A percentile compares a stretch with the other conserved stretches of the same genome.
Conservation (phyloP, 2,329 filamentous ascomycete genomes). For the Pleomassaria siparia region DNA sequence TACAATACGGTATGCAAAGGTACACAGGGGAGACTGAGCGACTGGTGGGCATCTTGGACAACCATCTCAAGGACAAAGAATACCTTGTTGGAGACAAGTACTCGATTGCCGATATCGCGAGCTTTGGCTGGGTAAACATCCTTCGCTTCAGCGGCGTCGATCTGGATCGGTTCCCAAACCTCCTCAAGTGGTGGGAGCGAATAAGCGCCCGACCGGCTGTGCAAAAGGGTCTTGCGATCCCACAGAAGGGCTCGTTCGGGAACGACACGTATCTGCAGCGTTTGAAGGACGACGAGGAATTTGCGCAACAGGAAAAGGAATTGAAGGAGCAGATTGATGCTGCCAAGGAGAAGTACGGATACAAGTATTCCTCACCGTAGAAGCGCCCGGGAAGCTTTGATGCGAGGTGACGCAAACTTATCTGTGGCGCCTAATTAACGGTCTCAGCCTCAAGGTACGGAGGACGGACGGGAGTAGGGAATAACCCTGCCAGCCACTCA, state of each 20-base stretch:
- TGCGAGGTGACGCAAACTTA: not conserved
- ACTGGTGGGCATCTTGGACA: conserved; percentile 49
- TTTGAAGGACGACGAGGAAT: conserved; percentile 52
- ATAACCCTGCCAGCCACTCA: not conserved
- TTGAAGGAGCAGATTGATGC: conserved; percentile 40
- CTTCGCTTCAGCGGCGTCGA: conserved; percentile 46
- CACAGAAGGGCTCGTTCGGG: conserved; percentile 39
- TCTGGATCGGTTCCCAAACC: conserved; percentile 45
- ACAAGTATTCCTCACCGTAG: conserved; percentile 47
- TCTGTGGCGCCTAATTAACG: not conserved
- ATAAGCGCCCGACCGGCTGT: conserved; percentile 47
- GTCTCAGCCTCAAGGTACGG: conserved; percentile 3
- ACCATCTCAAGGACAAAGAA: conserved; percentile 43
- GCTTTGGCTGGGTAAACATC: conserved; percentile 49
- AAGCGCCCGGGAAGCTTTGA: not conserved
- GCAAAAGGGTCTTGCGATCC: conserved; percentile 42
- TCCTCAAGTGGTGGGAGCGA: conserved; percentile 49
- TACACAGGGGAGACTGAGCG: conserved; percentile 52
- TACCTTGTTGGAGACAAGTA: conserved; percentile 51
- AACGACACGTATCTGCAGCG: conserved; percentile 48
- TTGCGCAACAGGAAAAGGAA: conserved; percentile 49
- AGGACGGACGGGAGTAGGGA: not conserved
- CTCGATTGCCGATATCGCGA: conserved; percentile 51
- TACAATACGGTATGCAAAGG: conserved; percentile 49
- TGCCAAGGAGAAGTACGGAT: conserved; percentile 50